Evolutionary conservation across 129 eudicot genomes (phyloP), one percentile per base, ranked within the genome.

Genomic region (Pittosporum tobira): DNA sequence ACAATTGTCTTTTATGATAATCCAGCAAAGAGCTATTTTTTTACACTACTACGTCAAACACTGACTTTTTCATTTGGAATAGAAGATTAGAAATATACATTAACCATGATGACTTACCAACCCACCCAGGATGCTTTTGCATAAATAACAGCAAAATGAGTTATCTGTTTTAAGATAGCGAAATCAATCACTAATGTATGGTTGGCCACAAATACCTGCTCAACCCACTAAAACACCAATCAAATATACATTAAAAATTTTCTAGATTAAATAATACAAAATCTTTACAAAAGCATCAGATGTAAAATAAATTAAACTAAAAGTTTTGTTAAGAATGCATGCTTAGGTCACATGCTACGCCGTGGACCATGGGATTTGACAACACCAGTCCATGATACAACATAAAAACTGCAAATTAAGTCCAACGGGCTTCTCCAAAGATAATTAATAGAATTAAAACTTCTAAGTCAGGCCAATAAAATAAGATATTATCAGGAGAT

Each of bases 81-180:
- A 21, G 19, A 67, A 8, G n/a, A n/a, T n/a, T n/a, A n/a, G n/a
- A n/a, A n/a, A 57, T 9, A 47, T 25, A 23, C 16, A 48, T 31
- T 49, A 38, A 24, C 20, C 15, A 23, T 57, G 48, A 54, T 23
- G 25, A 57, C 95, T 72, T 73, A 90, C 95, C 97, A 60, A 90
- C 97, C 95, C 97, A 90, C 51, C 97, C 97, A 22, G 89, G 94
- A 72, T 90, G 97, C 71, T 90, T 90, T 61, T 90, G 97, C 95
- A 85, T 90, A 44, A n/a, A 90, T 90, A 64, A 85, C 97, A 70
- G 95, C 89, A 80, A 90, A 90, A 49, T 94, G 89, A 71, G 94
- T 90, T 95, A 85, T 90, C 75, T 90, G 97, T 36, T 90, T 94
- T 54, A 90, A 81, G 52, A 90, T 67, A 48, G 85, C 80, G 75